A percentile compares a stretch with the other conserved stretches of the same genome.
These are phyloP conservation scores for Cercis canadensis DNA, from an alignment of 306 rosid genomes.

Conservation along the genomic window DNA sequence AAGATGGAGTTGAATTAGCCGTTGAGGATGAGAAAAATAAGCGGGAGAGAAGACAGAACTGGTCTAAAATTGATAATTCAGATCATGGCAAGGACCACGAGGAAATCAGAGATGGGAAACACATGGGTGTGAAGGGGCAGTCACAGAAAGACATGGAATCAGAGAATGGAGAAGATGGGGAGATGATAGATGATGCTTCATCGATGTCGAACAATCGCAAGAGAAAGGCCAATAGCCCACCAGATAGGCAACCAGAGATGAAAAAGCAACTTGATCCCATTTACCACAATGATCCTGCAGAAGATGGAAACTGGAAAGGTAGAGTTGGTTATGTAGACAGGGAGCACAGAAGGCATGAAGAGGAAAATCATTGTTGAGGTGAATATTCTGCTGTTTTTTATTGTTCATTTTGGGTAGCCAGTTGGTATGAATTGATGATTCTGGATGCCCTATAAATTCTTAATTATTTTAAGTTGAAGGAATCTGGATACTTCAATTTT, in stretches of 20 bases:
- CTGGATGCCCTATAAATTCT: no score
- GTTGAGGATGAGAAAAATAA: conserved; percentile 75
- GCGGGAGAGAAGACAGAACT: conserved; percentile 64
- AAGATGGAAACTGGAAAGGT: conserved; percentile 44
- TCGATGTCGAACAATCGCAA: conserved; percentile 62
- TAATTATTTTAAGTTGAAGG: no score
- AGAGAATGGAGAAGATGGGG: conserved; percentile 78
- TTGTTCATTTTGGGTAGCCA: no score
- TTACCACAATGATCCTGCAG: conserved; percentile 18
- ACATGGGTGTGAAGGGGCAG: conserved; percentile 38
- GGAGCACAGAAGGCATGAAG: conserved; percentile 53
- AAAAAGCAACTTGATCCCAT: conserved; percentile 41
- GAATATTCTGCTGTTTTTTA: no score
- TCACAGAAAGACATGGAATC: conserved; percentile 43
- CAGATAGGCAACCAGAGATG: conserved; percentile 34
- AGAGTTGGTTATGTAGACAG: conserved; percentile 51
- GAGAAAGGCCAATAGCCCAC: conserved; percentile 73
- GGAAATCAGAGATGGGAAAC: conserved; percentile 49
- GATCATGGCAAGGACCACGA: conserved; percentile 47
- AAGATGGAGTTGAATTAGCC: conserved; percentile 90
- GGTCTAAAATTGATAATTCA: conserved; percentile 60
- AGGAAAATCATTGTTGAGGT: conserved; percentile 43
- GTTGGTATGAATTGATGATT: no score
- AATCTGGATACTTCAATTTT: no score
- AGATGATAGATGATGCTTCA: conserved; percentile 65